Base-by-base conservation (phyloP, 495 filamentous ascomycete species). In the Penicillium coprophilum region DNA sequence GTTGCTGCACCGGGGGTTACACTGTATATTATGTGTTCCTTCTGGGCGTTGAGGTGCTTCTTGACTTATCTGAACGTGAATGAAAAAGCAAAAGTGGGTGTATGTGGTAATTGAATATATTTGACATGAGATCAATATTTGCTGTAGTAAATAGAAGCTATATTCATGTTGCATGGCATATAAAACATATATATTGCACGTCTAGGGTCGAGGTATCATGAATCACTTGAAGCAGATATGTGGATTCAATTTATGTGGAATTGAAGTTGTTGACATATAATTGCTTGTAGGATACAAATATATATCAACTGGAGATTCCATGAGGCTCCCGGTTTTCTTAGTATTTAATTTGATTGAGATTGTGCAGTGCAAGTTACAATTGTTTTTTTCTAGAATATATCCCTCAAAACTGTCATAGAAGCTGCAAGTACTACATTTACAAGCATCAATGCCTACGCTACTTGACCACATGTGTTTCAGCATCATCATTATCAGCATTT, bases 1-100 rank as follows among this genome's bases (percentile, higher is more conserved):
- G 40, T 23, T 36, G 40, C 51, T 38, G 24, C 4, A 6, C 27
- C 8, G 27, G 4, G 17, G 19, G 52, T 54, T 46, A 54, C 52
- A 54, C 52, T 23, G 41, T 46, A 46, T 36, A 13, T 2, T 45
- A 17, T 30, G 2, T 30, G 27, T 54, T n/a, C 36, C 8, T n/a
- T 6, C 21, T 20, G 13, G 31, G 15, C 30, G 19, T 3, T 23
- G 15, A 20, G 8, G 30, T 36, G 19, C 4, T 34, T 19, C 10
- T 47, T 20, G 45, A 13, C n/a, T 15, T 53, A 36, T 19, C 28
- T 39, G 9, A 15, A 11, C 6, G 13, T 30, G 13, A 3, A 7
- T 3, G 8, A 3, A 17, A n/a, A 9, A 38, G 6, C 17, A 38
- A 3, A 8, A 2, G 6, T 38, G 34, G 15, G 9, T 8, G 34